Evolutionary conservation across 139 green algal genomes (phyloP), one percentile per base, ranked within the genome.

Genomic region (Haematococcus lacustris): DNA sequence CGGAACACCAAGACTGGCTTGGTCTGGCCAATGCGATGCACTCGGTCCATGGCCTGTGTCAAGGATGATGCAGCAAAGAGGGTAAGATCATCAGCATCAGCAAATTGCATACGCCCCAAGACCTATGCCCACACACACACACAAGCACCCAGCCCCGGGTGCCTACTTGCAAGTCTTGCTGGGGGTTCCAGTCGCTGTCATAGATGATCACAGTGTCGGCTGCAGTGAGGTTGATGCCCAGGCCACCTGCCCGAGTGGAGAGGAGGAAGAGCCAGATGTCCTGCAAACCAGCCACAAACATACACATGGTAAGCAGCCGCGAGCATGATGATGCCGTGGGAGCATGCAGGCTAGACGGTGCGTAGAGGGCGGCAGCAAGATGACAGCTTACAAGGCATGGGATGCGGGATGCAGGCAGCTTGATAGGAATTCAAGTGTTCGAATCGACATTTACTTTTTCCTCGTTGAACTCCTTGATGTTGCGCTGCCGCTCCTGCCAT

Each of bases 31-130:
- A 99, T 98, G 76, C 95, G 89, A 85, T 99, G 95, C 73, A 88
- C 95, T 28, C 95, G 85, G 85, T 99, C 95, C 95, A 98, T 98
- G n/a, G 95, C 95, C 87, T 97, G 86, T 25, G 38, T 4, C n/a
- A n/a, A n/a, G n/a, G n/a, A n/a, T n/a, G n/a, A n/a, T n/a, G n/a
- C n/a, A 53, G 35, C 1, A 34, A 13, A 6, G 1, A 50, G 25
- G 0, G 40, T 23, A n/a, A n/a, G n/a, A n/a, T n/a, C n/a, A n/a
- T n/a, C n/a, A n/a, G n/a, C n/a, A n/a, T n/a, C n/a, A n/a, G n/a
- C n/a, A n/a, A n/a, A n/a, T n/a, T n/a, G n/a, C n/a, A n/a, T n/a
- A n/a, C n/a, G n/a, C n/a, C n/a, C n/a, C n/a, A n/a, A n/a, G n/a
- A n/a, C n/a, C n/a, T n/a, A n/a, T n/a, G n/a, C n/a, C n/a, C n/a